Evolutionary conservation across 1,139 yeast species (phyloP), one percentile per base, ranked within the genome.

Genomic region (Kurtzmaniella quercitrusa): DNA sequence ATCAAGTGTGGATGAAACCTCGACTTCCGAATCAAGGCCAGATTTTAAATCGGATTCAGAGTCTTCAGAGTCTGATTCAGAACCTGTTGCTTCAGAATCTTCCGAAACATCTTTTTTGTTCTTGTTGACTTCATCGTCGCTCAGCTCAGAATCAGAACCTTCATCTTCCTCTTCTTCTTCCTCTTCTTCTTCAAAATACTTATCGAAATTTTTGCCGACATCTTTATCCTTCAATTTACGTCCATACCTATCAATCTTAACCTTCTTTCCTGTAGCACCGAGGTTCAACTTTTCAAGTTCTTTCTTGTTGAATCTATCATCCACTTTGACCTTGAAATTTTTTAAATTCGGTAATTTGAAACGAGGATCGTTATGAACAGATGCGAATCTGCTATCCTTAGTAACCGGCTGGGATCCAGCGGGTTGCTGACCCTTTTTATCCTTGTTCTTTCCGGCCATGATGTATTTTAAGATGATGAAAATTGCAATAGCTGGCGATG

Each of bases 311-410:
- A 93, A 93, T 63, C 99, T 80, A 45, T 82, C 86, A 65, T 93
- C 99, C 36, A 94, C 76, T 53, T 86, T 81, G 36, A 88, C 85
- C 60, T 84, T 86, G 49, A 83, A 67, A 48, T 84, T 82, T 53
- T 81, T 82, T 58, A 76, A 74, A 52, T 76, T 82, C 3, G 96
- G 93, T 36, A 80, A 66, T 50, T 79, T 83, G 66, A 93, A 93
- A 50, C 96, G 75, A 3, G 98, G 98, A 62, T 94, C 98, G 51
- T 76, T 80, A 54, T 85, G 89, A 5, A 91, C 86, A 4, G 83
- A 71, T 17, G 85, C 68, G 64, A 93, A 93, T 59, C 98, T 78
- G 15, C 82, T 76, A 63, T 89, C 97, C 3, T 62, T 56, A 2
- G 82, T 76, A 14, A 78, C 70, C 1, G 77, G 69, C 22, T 34